Conservation (phyloP, 768 basidiomycete genomes). For the Russula virescens region DNA sequence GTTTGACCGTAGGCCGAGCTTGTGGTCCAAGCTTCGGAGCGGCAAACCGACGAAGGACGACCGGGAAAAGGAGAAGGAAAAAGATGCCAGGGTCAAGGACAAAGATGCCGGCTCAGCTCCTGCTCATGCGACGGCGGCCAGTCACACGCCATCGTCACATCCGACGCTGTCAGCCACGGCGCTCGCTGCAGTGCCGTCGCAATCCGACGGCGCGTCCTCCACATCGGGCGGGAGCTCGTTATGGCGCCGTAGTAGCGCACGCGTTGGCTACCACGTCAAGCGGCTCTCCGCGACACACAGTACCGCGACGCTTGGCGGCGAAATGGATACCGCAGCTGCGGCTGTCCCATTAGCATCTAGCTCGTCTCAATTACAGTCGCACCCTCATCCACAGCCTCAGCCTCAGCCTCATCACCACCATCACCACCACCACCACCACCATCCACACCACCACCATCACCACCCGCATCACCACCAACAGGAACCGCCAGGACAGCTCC, state of each 20-base stretch:
- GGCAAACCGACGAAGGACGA: constrained; percentile 26
- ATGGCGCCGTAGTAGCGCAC: constrained; percentile 21
- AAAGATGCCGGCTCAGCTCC: neutral
- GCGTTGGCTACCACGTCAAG: constrained; percentile 11
- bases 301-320: constrained; percentile 7
- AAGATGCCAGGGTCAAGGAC: constrained; percentile 16
- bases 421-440: neutral
- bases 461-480: neutral
- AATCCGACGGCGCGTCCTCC: constrained; percentile 19
- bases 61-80: constrained; percentile 21
- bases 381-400: neutral
- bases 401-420: neutral
- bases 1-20: constrained; percentile 38
- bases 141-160: neutral
- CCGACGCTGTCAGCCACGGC: constrained; percentile 10
- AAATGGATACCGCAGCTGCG: neutral
- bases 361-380: neutral
- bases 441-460: neutral
- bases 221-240: constrained; percentile 13
- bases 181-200: constrained; percentile 15
- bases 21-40: constrained; percentile 55
- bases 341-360: neutral
- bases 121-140: neutral
- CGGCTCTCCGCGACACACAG: constrained; percentile 11
- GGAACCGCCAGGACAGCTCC: neutral